These are phyloP conservation scores for Senna siamea DNA, from an alignment of 306 rosid genomes.

Conservation along the genomic window DNA sequence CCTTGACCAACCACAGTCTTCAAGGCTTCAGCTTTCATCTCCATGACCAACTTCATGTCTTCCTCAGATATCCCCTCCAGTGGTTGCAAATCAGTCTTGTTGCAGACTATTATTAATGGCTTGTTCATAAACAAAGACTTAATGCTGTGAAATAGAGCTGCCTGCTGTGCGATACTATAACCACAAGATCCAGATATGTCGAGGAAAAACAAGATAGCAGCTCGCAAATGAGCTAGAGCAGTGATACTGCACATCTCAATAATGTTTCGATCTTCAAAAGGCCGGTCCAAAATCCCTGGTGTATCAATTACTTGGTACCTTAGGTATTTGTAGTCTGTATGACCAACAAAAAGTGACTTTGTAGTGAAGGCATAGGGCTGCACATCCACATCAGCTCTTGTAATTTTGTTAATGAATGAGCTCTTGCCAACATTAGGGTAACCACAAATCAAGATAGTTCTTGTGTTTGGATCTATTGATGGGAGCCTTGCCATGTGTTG, in stretches of 20 bases:
- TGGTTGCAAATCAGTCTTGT: conserved; percentile 87
- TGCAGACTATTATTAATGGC: conserved; percentile 58
- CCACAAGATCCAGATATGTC: conserved; percentile 94
- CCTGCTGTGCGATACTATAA: conserved; percentile 84
- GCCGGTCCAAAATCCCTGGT: conserved; percentile 90
- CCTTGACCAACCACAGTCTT: conserved; percentile 82
- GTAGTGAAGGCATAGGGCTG: conserved; percentile 96
- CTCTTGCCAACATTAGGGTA: conserved; percentile 95
- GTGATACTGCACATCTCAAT: conserved; percentile 97
- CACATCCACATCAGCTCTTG: conserved; percentile 92
- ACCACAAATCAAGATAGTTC: conserved; percentile 84
- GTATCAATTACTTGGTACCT: conserved; percentile 95
- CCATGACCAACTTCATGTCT: conserved; percentile 74
- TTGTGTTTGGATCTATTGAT: conserved; percentile 77
- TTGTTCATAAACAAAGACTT: conserved; percentile 63
- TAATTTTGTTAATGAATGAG: conserved; percentile 86
- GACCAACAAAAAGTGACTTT: conserved; percentile 87
- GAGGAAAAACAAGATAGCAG: conserved; percentile 87
- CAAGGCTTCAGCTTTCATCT: conserved; percentile 84
- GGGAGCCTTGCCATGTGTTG: conserved; percentile 97
- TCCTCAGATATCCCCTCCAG: conserved; percentile 76
- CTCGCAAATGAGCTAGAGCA: conserved; percentile 86
- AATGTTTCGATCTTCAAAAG: conserved; percentile 87
- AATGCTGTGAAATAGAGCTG: conserved; percentile 82
- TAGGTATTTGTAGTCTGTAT: conserved; percentile 81